These are phyloP conservation scores for Mycothermus thermophilus DNA, from an alignment of 495 filamentous ascomycete species.

Conservation along the genomic window DNA sequence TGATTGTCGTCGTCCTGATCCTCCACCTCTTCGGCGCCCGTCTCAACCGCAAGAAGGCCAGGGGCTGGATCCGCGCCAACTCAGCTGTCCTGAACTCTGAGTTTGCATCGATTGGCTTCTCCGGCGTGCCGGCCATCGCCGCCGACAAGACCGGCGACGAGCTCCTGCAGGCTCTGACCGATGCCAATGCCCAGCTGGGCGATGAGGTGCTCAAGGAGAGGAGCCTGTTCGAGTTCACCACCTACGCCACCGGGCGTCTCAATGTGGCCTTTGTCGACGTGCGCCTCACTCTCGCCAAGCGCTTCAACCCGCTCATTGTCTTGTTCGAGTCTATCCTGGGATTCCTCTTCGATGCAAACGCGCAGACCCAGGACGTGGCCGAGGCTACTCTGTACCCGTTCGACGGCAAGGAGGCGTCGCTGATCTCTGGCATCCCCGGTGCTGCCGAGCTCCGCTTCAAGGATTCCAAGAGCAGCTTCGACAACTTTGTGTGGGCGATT, in stretches of 20 bases:
- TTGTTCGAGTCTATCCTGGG: constrained; percentile 50
- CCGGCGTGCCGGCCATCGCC: constrained; percentile 27
- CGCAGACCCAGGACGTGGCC: constrained; percentile 50
- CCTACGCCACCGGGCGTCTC: constrained; percentile 87
- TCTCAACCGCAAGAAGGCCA: constrained; percentile 66
- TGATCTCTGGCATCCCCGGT: constrained; percentile 45
- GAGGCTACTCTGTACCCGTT: constrained; percentile 73
- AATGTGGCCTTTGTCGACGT: constrained; percentile 87
- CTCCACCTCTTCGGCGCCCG: constrained; percentile 74
- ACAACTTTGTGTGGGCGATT: constrained; percentile 87
- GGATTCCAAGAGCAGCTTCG: constrained; percentile 62
- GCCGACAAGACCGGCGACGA: constrained; percentile 27
- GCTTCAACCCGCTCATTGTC: constrained; percentile 73
- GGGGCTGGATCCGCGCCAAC: constrained; percentile 66
- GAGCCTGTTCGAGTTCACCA: constrained; percentile 64
- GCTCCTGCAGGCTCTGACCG: constrained; percentile 21
- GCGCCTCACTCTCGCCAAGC: constrained; percentile 67
- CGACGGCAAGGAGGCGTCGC: constrained; percentile 74
- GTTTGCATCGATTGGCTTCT: constrained; percentile 81
- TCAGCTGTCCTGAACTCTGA: constrained; percentile 57
- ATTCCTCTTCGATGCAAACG: constrained; percentile 65
- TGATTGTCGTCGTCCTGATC: constrained; percentile 57
- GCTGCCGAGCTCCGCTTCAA: constrained; percentile 38
- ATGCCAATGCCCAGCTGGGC: constrained; percentile 22
- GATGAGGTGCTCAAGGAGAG: constrained; percentile 67